These are phyloP conservation scores for Globisporangium mamillatum DNA, from an alignment of 352 stramenopile species.

Conservation along the genomic window DNA sequence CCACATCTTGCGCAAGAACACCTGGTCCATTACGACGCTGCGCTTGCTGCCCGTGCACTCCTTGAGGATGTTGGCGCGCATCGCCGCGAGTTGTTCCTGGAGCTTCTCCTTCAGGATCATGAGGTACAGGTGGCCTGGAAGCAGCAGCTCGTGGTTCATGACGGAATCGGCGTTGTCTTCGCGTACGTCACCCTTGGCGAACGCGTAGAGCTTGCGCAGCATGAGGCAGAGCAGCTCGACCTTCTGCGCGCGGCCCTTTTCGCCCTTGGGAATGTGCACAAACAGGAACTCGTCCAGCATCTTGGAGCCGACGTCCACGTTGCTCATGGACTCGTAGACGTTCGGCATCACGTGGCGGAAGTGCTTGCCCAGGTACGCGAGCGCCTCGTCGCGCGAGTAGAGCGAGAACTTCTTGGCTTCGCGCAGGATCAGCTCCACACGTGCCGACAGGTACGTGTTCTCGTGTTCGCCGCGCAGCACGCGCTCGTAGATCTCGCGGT, in stretches of 20 bases:
- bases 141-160: constrained; percentile 97
- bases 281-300: constrained; percentile 95
- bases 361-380: constrained; percentile 96
- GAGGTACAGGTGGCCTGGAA: constrained; percentile 94
- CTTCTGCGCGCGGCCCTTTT: constrained; percentile 85
- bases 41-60: constrained; percentile 53
- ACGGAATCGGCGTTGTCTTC: constrained; percentile 99
- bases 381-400: constrained; percentile 82
- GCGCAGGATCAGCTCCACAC: constrained; percentile 96
- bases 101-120: constrained; percentile 99
- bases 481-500: constrained; percentile 97
- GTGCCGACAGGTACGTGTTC: constrained; percentile 97
- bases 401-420: constrained; percentile 94
- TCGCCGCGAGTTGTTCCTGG: constrained; percentile 88
- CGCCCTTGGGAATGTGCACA: constrained; percentile 93
- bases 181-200: constrained; percentile 91
- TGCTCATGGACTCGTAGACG: constrained; percentile 78
- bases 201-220: constrained; percentile 98
- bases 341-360: constrained; percentile 93
- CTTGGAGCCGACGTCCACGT: constrained; percentile 89
- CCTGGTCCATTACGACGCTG: constrained; percentile 70
- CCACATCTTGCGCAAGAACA: constrained; percentile 93
- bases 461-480: constrained; percentile 93
- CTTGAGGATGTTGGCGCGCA: constrained; percentile 80
- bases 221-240: constrained; percentile 95